phyloP scores from a whole-genome alignment of 2,329 filamentous ascomycete species.

The Xylariaceae sp. region DNA sequence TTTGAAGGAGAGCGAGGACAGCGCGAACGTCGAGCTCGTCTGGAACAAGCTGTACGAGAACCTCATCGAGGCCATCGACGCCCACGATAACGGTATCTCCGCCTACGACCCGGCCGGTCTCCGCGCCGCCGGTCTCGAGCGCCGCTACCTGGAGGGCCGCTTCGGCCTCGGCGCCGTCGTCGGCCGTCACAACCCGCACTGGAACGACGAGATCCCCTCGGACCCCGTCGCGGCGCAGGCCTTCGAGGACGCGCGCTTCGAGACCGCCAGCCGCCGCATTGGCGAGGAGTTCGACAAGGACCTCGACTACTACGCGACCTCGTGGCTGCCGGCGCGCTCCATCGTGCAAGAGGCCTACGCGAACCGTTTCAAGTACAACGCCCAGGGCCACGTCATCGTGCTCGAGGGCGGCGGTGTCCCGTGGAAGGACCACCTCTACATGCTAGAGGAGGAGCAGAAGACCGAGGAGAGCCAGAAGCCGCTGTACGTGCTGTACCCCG shows the following conservation, averaged over 20 bases:
- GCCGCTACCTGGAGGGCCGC: conserved; percentile 75
- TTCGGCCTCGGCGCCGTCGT: conserved; percentile 85
- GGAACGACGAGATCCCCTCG: conserved; percentile 60
- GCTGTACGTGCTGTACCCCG: conserved; percentile 86
- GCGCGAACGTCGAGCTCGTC: conserved; percentile 65
- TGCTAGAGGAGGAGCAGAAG: conserved; percentile 62
- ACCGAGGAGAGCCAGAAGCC: conserved; percentile 50
- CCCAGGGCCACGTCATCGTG: conserved; percentile 73
- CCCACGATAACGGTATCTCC: conserved; percentile 93
- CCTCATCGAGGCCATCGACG: conserved; percentile 94
- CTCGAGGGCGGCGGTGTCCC: conserved; percentile 73
- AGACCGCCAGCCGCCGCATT: conserved; percentile 71
- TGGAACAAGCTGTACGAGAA: conserved; percentile 87
- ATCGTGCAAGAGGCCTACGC: conserved; percentile 73
- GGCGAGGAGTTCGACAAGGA: conserved; percentile 83
- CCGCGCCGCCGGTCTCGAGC: conserved; percentile 65
- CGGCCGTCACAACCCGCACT: conserved; percentile 70
- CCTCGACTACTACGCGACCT: conserved; percentile 65
- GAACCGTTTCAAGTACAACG: conserved; percentile 61
- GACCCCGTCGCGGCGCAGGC: conserved; percentile 58
- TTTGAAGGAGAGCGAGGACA: conserved; percentile 52
- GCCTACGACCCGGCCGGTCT: conserved; percentile 69
- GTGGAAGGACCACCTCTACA: conserved; percentile 96
- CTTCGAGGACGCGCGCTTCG: conserved; percentile 77
- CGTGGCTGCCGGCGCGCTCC: conserved; percentile 84